Conservation (phyloP, 257 asterid species). For the Solanum stenotomum region DNA sequence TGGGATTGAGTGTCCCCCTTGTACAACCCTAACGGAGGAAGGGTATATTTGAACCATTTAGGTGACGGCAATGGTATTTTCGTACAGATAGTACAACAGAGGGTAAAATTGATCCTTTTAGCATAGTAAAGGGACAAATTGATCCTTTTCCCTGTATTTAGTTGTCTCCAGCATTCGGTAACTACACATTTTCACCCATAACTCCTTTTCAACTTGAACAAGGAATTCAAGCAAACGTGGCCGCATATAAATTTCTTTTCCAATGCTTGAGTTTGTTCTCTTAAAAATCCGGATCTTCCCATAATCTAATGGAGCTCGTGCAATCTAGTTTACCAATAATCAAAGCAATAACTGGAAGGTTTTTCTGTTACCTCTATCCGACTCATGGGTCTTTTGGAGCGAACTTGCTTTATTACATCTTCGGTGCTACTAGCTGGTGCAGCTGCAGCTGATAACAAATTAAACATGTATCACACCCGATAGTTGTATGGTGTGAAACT, state of each 20-base stretch:
- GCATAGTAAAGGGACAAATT: background rate
- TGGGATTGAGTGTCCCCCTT: background rate
- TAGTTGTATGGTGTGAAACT: background rate
- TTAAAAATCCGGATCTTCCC: background rate
- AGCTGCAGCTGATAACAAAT: conserved; percentile 20
- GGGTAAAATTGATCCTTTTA: background rate
- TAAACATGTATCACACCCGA: background rate
- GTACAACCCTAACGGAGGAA: background rate
- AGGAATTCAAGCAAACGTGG: background rate
- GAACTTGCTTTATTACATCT: conserved; percentile 74
- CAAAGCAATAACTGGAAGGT: background rate
- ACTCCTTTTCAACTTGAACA: background rate
- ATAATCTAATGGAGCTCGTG: background rate
- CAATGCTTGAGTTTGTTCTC: background rate
- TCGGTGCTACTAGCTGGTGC: conserved; percentile 54
- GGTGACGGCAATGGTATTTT: background rate
- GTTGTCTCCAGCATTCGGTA: background rate
- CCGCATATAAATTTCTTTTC: background rate
- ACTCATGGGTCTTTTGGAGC: conserved; percentile 74
- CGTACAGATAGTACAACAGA: background rate
- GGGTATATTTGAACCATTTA: background rate
- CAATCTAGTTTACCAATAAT: background rate
- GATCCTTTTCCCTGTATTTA: background rate
- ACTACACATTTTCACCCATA: background rate
- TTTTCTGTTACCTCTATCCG: conserved; percentile 51